Base-by-base conservation (phyloP, 208 protist genomes). In the Histomonas meleagridis region DNA sequence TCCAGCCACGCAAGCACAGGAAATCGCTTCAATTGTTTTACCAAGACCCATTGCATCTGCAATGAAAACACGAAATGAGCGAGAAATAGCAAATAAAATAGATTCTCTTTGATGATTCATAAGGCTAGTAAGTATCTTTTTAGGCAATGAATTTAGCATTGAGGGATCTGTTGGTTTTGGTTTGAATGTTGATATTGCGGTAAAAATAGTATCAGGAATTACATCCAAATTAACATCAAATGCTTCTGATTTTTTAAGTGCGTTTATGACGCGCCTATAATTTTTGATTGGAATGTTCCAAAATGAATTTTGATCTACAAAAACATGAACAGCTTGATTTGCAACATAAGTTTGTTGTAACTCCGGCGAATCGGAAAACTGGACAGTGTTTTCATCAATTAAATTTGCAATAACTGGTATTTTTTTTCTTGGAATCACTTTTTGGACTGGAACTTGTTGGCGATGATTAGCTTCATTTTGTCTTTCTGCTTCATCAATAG, bases 1-100 rank as follows among this genome's bases (percentile, higher is more conserved):
- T 28, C 43, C 35, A 18, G 23, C 43, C n/a, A 40, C 43, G 51
- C 46, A 55, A 0, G 91, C 78, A 32, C 91, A 70, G 32, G 69
- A 26, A 40, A 95, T 35, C 43, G 93, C 92, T 90, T 93, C 53
- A 5, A 95, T 79, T 32, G 94, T 94, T 91, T 95, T 95, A 2
- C 94, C 94, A n/a, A 94, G 76, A 16, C 94, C 94, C 94, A 95
- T 95, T 35, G 94, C 94, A 69, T 95, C 94, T 35, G 92, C 93
- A 21, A 94, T 53, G 0, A 94, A 90, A 23, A 69, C 49, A 18
- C 93, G 53, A 51, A 28, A 60, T 10, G 21, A 43, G 32, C 40
- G 23, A 43, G 49, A 91, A 49, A 43, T 35, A 35, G 53, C 86
- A 91, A 65, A 91, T 32, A 46, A 32, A 70, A 91, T 18, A 18